phyloP scores from a whole-genome alignment of 2,329 filamentous ascomycete genomes.

The Curvularia verruculosa region DNA sequence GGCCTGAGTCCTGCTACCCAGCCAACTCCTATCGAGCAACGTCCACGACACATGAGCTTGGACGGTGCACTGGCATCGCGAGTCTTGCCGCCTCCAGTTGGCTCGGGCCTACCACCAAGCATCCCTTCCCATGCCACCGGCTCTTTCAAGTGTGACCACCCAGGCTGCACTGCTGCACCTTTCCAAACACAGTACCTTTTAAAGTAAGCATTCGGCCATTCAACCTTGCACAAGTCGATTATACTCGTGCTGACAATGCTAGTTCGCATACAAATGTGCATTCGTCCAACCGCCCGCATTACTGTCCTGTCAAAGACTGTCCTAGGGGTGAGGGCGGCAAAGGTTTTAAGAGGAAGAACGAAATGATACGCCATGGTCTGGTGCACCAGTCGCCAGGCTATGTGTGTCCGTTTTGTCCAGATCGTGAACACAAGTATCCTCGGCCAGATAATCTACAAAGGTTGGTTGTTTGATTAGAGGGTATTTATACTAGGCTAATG shows the following conservation, averaged over 20 bases:
- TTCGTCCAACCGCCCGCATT: constrained; percentile 67
- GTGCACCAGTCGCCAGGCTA: constrained; percentile 96
- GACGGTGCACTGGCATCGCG: constrained; percentile 39
- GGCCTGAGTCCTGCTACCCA: constrained; percentile 41
- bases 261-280: constrained; percentile 76
- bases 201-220: constrained; percentile 66
- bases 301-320: constrained; percentile 65
- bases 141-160: constrained; percentile 60
- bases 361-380: constrained; percentile 78
- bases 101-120: constrained; percentile 35
- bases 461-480: constrained; percentile 57
- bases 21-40: constrained; percentile 36
- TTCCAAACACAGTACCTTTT: constrained; percentile 80
- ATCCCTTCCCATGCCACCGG: constrained; percentile 38
- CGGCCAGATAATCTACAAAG: constrained; percentile 94
- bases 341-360: constrained; percentile 72
- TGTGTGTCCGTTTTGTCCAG: constrained; percentile 93
- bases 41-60: constrained; percentile 39
- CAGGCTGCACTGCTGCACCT: constrained; percentile 71
- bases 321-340: constrained; percentile 66
- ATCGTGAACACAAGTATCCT: constrained; percentile 92
- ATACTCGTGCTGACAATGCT: constrained; percentile 1
- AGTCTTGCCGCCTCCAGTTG: constrained; percentile 41
- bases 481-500: background rate
- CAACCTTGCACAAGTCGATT: background rate